phyloP scores from a whole-genome alignment of 2,329 filamentous ascomycete species.

The Teratosphaeria pseudoeucalypti region DNA sequence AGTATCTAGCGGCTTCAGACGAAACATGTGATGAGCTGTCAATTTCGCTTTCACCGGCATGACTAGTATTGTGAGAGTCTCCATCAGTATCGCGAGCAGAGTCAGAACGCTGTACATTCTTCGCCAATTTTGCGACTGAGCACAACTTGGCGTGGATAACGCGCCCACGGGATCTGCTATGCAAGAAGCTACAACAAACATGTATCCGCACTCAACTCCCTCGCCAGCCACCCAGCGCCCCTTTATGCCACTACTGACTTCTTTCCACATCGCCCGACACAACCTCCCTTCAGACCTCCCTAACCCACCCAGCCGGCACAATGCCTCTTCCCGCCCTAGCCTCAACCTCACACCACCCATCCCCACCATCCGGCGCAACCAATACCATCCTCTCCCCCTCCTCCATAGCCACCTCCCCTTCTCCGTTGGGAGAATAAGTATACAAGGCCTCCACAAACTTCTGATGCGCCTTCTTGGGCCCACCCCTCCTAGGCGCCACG shows the following conservation, averaged over 20 bases:
- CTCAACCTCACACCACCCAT: slow-evolving; percentile 96
- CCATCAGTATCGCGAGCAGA: background rate
- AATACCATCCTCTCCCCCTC: slow-evolving; percentile 90
- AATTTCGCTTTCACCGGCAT: no score
- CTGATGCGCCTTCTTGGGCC: slow-evolving; percentile 56
- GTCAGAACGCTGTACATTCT: background rate
- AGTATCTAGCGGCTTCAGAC: no score
- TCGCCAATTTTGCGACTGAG: background rate
- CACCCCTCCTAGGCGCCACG: slow-evolving; percentile 57
- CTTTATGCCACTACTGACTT: background rate
- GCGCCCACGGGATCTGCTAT: background rate
- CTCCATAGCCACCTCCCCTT: slow-evolving; percentile 77
- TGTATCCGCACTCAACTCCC: background rate
- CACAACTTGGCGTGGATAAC: no score
- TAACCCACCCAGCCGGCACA: slow-evolving; percentile 89
- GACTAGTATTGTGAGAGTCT: no score
- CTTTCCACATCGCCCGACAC: background rate
- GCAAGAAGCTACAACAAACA: background rate
- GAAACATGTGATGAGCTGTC: no score
- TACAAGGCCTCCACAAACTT: slow-evolving; percentile 90
- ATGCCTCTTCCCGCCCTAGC: slow-evolving; percentile 66
- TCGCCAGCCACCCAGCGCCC: background rate
- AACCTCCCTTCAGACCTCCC: slow-evolving; percentile 45
- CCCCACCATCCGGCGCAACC: slow-evolving; percentile 75
- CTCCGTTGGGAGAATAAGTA: slow-evolving; percentile 76